Evolutionary conservation across 164 flowering plant species (phyloP).

Genomic region (Akebia trifoliata): DNA sequence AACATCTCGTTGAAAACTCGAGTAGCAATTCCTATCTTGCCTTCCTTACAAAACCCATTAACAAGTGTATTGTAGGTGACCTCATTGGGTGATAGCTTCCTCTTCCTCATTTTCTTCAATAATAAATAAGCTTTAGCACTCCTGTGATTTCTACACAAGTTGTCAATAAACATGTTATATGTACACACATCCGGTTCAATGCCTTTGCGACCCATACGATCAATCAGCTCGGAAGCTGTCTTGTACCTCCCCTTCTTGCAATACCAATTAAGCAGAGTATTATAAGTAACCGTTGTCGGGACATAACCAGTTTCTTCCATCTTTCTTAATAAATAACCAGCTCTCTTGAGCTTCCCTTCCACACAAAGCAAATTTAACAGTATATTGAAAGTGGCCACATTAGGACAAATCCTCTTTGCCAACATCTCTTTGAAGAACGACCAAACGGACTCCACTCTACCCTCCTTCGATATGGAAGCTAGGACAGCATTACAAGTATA

Average conservation of each 20-base stretch:
- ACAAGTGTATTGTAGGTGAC: conserved; percentile 71
- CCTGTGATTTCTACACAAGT: conserved; percentile 52
- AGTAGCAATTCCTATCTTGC: conserved; percentile 55
- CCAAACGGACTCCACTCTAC: conserved; percentile 41
- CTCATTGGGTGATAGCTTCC: conserved; percentile 51
- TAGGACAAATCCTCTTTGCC: conserved; percentile 45
- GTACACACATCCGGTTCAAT: conserved; percentile 68
- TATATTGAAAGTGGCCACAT: conserved; percentile 66
- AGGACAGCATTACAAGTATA: conserved; percentile 63
- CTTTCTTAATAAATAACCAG: conserved; percentile 50
- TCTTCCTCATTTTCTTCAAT: conserved; percentile 70
- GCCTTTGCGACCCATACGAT: conserved; percentile 58
- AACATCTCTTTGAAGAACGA: conserved; percentile 65
- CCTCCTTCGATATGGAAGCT: conserved; percentile 35
- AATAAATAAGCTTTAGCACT: conserved; percentile 70
- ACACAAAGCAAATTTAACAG: conserved; percentile 50
- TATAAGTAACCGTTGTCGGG: conserved; percentile 63
- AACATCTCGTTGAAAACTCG: conserved; percentile 59
- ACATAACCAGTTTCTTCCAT: conserved; percentile 72
- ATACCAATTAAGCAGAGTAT: conserved; percentile 74
- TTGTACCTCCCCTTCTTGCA: conserved; percentile 72
- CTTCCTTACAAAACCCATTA: conserved; percentile 74
- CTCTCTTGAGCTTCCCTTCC: conserved; percentile 65
- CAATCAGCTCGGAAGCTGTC: conserved; percentile 57
- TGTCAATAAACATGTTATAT: conserved; percentile 64